These are phyloP conservation scores for Trichoderma cornu-damae DNA, from an alignment of 2,329 filamentous ascomycete genomes.

Conservation along the genomic window DNA sequence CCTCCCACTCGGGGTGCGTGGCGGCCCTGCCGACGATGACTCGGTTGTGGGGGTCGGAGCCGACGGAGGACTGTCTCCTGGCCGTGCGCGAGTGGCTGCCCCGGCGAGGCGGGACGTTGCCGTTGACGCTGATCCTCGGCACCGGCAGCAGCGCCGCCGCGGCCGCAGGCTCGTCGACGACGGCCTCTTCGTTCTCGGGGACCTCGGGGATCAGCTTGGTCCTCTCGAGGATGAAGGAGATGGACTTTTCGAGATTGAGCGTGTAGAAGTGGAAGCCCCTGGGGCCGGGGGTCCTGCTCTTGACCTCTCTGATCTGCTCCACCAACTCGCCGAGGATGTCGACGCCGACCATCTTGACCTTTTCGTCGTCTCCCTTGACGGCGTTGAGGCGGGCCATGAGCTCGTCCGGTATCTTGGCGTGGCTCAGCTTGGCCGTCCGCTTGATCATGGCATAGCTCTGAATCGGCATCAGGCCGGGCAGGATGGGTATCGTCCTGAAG, in stretches of 20 bases:
- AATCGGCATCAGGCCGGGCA: constrained; percentile 94
- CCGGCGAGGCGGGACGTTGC: constrained; percentile 33
- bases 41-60: constrained; percentile 80
- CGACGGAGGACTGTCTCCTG: constrained; percentile 70
- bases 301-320: constrained; percentile 65
- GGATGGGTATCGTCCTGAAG: constrained; percentile 83
- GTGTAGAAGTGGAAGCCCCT: constrained; percentile 97
- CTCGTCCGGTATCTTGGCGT: constrained; percentile 70
- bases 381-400: constrained; percentile 66
- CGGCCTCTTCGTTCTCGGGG: constrained; percentile 48
- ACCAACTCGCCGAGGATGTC: constrained; percentile 82
- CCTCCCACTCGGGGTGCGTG: constrained; percentile 61
- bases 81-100: constrained; percentile 36
- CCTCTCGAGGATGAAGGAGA: constrained; percentile 85
- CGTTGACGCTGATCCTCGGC: constrained; percentile 43
- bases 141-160: constrained; percentile 19
- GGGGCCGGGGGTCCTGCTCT: constrained; percentile 52
- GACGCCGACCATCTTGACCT: constrained; percentile 73
- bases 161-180: constrained; percentile 41
- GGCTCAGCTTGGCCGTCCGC: constrained; percentile 88
- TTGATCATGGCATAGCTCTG: constrained; percentile 96
- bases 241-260: constrained; percentile 90
- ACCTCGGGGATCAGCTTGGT: constrained; percentile 72
- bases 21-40: constrained; percentile 67
- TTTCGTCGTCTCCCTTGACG: constrained; percentile 74